Evolutionary conservation across 1,284 basidiomycete species (phyloP).

Genomic region (Cerioporus squamosus): DNA sequence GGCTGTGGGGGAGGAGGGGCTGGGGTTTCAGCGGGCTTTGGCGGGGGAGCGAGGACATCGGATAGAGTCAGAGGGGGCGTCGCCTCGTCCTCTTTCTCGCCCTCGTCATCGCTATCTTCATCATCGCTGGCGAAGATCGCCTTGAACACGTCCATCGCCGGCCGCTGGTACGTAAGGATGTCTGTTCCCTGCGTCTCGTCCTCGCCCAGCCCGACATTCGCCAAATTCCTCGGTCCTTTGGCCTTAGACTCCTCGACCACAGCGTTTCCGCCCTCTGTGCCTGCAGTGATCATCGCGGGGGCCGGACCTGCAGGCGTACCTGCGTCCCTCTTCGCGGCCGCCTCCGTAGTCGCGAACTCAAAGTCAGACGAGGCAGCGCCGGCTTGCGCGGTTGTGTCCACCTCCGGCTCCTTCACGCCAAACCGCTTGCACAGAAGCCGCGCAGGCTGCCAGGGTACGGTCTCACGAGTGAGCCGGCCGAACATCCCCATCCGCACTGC

Average conservation of each 20-base stretch:
- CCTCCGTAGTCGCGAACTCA: constrained; percentile 23
- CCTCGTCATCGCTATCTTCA: constrained; percentile 76
- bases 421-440: constrained; percentile 93
- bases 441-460: constrained; percentile 78
- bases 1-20: constrained; percentile 1
- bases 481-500: constrained; percentile 89
- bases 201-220: constrained; percentile 86
- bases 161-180: constrained; percentile 85
- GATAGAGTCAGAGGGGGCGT: constrained; percentile 6
- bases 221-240: constrained; percentile 55
- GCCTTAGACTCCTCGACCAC: constrained; percentile 20
- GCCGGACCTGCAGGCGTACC: constrained; percentile 12
- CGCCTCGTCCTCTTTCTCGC: constrained; percentile 29
- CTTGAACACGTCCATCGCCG: constrained; percentile 93
- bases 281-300: constrained; percentile 28
- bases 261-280: constrained; percentile 4
- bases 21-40: background rate
- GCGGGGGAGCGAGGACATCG: constrained; percentile 1
- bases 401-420: constrained; percentile 84
- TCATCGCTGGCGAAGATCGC: constrained; percentile 93
- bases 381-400: constrained; percentile 26
- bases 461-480: constrained; percentile 82
- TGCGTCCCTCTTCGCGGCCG: constrained; percentile 23
- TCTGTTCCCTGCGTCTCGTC: constrained; percentile 88
- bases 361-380: constrained; percentile 19